Base-by-base conservation (phyloP, 768 basidiomycete species). In the Podaxis sp. region DNA sequence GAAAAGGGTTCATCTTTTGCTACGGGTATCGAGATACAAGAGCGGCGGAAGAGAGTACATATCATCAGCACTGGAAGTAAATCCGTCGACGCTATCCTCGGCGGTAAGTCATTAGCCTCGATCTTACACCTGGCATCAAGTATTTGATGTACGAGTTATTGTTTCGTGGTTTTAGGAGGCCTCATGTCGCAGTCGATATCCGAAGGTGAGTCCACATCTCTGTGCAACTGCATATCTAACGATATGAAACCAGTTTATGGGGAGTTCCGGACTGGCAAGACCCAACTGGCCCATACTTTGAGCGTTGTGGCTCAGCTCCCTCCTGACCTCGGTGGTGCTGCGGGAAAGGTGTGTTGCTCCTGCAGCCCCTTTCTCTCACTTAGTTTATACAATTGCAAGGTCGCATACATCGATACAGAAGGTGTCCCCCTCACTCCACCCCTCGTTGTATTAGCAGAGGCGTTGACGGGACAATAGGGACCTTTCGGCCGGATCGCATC, bases 231-330 rank as follows among this genome's bases (percentile, higher is more conserved):
- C 32, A 16, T 55, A 58, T 55, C 57, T 42, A 57, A n/a, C 58
- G 38, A 47, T 52, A 50, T 6, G 5, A 23, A 27, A 14, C 32
- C 61, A 93, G 95, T 98, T 1, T 98, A 94, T 68, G 95, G 96
- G 48, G 95, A 98, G 73, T 98, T 91, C 73, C 84, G 95, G 35
- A 98, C 96, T 0, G 95, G 95, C 32, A 95, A 96, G 75, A 97
- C 95, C 4, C 96, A 98, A 70, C 79, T 96, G 53, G 93, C 93
- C 25, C 96, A 97, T 73, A 98, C 95, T 11, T 90, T 97, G 82
- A 93, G 91, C 67, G 92, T 98, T 5, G 77, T 95, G 4, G 74
- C 93, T 3, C 95, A 98, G 69, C 82, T 98, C 48, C 95, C 95
- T 28, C 78, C 85, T 2, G 94, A 96, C 53, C 81, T 95, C 67